A percentile compares a stretch with the other conserved stretches of the same genome.
phyloP scores from a whole-genome alignment of 108 stramenopile species.

The Nitzschia inconspicua region DNA sequence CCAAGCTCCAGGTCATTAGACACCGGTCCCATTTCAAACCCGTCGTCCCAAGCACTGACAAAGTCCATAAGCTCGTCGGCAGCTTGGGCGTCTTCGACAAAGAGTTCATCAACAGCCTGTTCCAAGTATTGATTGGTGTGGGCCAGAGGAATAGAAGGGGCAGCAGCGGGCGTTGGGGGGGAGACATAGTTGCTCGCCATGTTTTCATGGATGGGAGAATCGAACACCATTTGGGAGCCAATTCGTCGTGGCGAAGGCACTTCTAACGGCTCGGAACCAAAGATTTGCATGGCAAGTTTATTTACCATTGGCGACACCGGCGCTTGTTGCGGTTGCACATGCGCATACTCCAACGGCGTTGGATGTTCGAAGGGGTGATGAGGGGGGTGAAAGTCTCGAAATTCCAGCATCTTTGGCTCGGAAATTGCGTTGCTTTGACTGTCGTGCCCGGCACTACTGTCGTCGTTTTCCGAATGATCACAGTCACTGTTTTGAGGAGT shows the following conservation, averaged over 20 bases:
- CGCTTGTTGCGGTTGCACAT: background rate
- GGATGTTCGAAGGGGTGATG: background rate
- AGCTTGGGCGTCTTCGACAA: background rate
- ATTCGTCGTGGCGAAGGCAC: no score
- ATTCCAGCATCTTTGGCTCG: background rate
- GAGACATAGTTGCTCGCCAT: background rate
- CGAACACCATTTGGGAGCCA: background rate
- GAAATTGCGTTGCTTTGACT: background rate
- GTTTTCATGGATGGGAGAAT: no score
- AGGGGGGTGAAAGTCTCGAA: background rate
- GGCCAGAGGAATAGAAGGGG: background rate
- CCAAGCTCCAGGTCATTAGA: conserved; percentile 27
- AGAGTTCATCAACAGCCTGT: conserved; percentile 37
- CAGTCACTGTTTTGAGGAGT: background rate
- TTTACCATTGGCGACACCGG: background rate
- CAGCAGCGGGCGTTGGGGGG: background rate
- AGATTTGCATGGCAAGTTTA: background rate
- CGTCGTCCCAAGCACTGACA: conserved; percentile 30
- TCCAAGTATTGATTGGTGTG: conserved; percentile 11
- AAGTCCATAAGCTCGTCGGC: conserved; percentile 17
- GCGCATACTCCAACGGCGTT: background rate
- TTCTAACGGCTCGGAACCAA: background rate
- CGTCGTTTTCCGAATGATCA: background rate
- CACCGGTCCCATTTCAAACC: no score
- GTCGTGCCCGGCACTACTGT: background rate